Percentiles rank a stretch among this genome's conserved stretches.
phyloP scores from a whole-genome alignment of 192 early-diverging fungal species.

The Linnemannia zychae region DNA sequence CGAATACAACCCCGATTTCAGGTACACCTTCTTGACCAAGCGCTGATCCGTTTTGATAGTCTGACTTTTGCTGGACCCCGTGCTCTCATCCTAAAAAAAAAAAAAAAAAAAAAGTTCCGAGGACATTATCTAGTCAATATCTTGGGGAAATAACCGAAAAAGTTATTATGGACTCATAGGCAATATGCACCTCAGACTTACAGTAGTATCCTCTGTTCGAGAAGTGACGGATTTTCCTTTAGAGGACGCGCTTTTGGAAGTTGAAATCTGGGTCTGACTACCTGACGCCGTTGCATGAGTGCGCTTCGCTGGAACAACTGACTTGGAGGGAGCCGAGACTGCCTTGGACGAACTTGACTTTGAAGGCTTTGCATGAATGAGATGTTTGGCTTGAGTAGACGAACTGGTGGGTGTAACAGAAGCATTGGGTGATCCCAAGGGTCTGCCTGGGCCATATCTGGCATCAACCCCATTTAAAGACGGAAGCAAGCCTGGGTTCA shows the following conservation, averaged over 20 bases:
- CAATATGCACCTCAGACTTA: background rate
- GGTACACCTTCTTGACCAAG: slow-evolving; percentile 47
- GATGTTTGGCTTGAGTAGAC: background rate
- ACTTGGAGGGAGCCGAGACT: background rate
- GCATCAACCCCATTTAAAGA: background rate
- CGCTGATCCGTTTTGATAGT: background rate
- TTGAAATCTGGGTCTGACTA: background rate
- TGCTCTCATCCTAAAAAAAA: slow-evolving; percentile 17
- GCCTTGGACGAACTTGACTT: slow-evolving; percentile 8
- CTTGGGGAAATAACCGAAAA: background rate
- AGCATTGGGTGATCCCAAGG: background rate
- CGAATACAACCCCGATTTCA: slow-evolving; percentile 61
- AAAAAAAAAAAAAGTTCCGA: background rate
- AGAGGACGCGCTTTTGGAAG: background rate
- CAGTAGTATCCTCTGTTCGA: background rate
- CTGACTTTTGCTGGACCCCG: background rate
- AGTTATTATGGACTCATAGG: no score
- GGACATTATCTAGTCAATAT: background rate
- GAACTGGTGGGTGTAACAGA: background rate
- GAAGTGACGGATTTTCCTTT: background rate
- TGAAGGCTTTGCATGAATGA: background rate
- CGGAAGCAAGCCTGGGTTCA: slow-evolving; percentile 13
- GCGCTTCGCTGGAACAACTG: background rate
- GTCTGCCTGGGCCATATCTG: slow-evolving; percentile 21
- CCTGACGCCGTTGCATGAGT: slow-evolving; percentile 5